Evolutionary conservation across 2,329 filamentous ascomycete genomes (phyloP).

Genomic region (Coniosporium uncinatum): DNA sequence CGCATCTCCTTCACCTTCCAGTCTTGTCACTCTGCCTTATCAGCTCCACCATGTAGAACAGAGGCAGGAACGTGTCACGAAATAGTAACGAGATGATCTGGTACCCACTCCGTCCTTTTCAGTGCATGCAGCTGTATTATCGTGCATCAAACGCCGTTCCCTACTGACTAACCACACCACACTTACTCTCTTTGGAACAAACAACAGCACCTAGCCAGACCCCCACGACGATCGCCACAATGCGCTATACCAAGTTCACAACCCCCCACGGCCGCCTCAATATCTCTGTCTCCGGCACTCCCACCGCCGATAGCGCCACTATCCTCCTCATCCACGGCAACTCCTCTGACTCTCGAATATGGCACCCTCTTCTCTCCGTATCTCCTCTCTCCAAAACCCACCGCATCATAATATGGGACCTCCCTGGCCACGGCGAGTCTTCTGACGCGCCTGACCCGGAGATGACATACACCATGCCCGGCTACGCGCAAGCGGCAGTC

Average conservation of each 20-base stretch:
- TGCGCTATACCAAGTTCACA: neutral
- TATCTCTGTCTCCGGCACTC: slow-evolving; percentile 13
- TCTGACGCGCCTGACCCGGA: slow-evolving; percentile 17
- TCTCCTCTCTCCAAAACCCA: slow-evolving; percentile 7
- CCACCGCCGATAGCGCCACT: slow-evolving; percentile 11
- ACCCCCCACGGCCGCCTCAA: slow-evolving; percentile 12
- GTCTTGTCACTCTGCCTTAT: no score
- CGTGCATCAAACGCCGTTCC: no score
- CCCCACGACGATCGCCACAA: neutral
- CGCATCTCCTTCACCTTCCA: no score
- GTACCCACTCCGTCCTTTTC: no score
- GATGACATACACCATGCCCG: slow-evolving; percentile 17
- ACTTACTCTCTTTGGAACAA: no score
- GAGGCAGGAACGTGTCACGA: no score
- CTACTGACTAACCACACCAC: no score
- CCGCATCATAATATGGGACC: slow-evolving; percentile 21
- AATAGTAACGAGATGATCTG: no score
- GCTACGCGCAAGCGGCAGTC: slow-evolving; percentile 21
- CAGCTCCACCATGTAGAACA: no score
- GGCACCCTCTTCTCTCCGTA: slow-evolving; percentile 15
- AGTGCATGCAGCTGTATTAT: no score
- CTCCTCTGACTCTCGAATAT: slow-evolving; percentile 19
- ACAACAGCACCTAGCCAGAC: neutral
- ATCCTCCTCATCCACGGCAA: slow-evolving; percentile 24
- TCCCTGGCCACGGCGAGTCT: slow-evolving; percentile 24